phyloP scores from a whole-genome alignment of 106 monocot genomes.

The Dendrobium catenatum region DNA sequence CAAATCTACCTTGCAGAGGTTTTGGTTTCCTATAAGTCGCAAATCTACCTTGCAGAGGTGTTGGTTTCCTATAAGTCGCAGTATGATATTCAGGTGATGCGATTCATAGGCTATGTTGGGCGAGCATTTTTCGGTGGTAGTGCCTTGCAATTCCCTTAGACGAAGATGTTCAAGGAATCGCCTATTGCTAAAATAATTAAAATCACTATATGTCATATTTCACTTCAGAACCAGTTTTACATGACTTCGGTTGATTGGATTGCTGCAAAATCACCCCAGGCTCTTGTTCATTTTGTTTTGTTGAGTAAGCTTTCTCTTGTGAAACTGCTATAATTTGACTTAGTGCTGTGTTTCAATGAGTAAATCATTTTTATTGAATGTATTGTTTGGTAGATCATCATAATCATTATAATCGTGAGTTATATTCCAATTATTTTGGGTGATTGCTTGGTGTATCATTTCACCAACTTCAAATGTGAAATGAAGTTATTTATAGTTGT shows the following conservation, averaged over 20 bases:
- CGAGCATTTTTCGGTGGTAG: constrained; percentile 52
- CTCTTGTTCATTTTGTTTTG: constrained; percentile 58
- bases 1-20: constrained; percentile 37
- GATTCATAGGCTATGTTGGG: constrained; percentile 86
- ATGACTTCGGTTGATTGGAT: constrained; percentile 80
- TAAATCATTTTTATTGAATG: too few species aligned
- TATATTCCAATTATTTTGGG: too few species aligned
- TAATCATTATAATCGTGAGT: too few species aligned
- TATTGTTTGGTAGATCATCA: too few species aligned
- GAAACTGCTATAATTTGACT: too few species aligned
- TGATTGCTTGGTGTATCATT: too few species aligned
- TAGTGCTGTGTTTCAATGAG: too few species aligned
- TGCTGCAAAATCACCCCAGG: constrained; percentile 41
- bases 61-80: constrained; percentile 65
- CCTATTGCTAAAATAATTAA: constrained; percentile 70
- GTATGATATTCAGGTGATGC: constrained; percentile 85
- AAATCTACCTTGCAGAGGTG: constrained; percentile 34
- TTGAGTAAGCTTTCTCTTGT: too few species aligned
- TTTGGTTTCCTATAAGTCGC: too few species aligned
- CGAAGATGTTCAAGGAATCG: constrained; percentile 80
- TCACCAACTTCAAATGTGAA: too few species aligned
- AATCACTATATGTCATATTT: constrained; percentile 22
- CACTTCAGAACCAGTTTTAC: constrained; percentile 44
- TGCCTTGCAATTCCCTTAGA: constrained; percentile 76
- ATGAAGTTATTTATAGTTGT: too few species aligned